Evolutionary conservation across 164 flowering plant genomes (phyloP).

Genomic region (Cinnamomum micranthum): DNA sequence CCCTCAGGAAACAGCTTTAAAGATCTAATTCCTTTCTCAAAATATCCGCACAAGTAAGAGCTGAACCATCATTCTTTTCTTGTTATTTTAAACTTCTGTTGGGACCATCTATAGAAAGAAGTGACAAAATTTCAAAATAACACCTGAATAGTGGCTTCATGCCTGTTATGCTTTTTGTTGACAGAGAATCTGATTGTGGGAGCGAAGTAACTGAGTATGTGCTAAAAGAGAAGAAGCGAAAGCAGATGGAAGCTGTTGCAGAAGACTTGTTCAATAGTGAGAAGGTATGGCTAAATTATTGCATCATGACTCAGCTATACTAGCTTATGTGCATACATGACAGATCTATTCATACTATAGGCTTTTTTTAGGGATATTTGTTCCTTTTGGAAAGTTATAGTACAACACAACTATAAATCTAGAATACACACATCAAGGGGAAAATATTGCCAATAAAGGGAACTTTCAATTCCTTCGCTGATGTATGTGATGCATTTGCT

Average conservation of each 20-base stretch:
- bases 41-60: constrained; percentile 66
- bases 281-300: constrained; percentile 39
- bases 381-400: neutral
- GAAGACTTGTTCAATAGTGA: constrained; percentile 78
- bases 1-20: constrained; percentile 72
- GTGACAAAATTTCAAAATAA: neutral
- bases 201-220: constrained; percentile 47
- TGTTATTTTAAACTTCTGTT: neutral
- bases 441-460: neutral
- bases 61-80: neutral
- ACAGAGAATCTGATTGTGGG: constrained; percentile 57
- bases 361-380: neutral
- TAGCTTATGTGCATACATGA: neutral
- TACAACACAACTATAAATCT: neutral
- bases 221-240: constrained; percentile 77
- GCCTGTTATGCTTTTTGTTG: neutral
- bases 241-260: constrained; percentile 76
- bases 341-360: neutral
- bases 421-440: neutral
- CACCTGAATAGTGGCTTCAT: neutral
- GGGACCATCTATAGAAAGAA: neutral
- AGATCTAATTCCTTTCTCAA: constrained; percentile 71
- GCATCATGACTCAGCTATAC: neutral
- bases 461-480: no score
- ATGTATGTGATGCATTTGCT: no score